Base-by-base conservation (phyloP, 83 land plant species). In the Isoetes engelmannii region DNA sequence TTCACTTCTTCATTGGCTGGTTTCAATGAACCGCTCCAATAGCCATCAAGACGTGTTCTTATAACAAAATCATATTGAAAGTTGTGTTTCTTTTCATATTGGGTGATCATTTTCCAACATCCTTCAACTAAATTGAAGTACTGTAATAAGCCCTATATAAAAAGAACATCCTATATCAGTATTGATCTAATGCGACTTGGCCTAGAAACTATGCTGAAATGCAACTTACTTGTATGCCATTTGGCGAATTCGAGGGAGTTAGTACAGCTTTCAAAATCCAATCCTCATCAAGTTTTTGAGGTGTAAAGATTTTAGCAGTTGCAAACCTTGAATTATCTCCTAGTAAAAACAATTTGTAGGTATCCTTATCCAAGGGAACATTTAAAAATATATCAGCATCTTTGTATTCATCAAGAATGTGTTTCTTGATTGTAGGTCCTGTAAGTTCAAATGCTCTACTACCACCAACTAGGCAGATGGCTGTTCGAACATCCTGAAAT, bases 41-140 rank as follows among this genome's bases (percentile, higher is more conserved):
- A 93, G 3, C 98, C 92, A 75, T 93, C 98, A 5, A 90, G 88
- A 6, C 98, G 83, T 46, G 98, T 87, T 46, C 98, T 78, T n/a
- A 93, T 72, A 61, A 93, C 81, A 96, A 92, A 89, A 45, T 90
- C 88, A 77, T 93, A 93, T 6, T 73, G 83, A 62, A 90, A 72
- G 9, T 81, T 79, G 78, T 78, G 50, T 28, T 67, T 44, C 9
- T 18, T 10, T 67, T 93, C 91, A 76, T 84, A 74, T 5, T 72
- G 4, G n/a, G 70, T 28, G 47, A 93, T 93, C 85, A 93, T 65
- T 46, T 67, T 57, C 57, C 89, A 77, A 71, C 98, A 93, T 13
- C 96, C 98, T 54, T 93, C 96, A 8, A 93, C 96, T 61, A 93
- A 78, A 45, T 86, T 80, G 81, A 93, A 93, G 70, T 93, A 93